Evolutionary conservation across 2,329 filamentous ascomycete species (phyloP).

Genomic region (Cladophialophora psammophila): DNA sequence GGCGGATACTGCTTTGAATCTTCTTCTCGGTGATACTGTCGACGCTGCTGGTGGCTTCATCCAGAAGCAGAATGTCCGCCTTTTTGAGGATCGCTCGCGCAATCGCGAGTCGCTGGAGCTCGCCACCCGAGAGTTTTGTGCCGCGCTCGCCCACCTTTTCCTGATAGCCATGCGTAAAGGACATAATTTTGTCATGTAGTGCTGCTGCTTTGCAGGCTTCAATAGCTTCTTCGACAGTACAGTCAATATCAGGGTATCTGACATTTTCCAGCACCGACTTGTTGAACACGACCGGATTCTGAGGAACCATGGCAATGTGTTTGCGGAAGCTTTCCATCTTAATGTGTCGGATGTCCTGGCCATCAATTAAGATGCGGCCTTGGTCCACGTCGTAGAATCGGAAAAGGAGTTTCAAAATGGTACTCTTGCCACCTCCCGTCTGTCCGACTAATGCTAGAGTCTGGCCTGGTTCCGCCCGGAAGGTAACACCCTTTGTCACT

Average conservation of each 20-base stretch:
- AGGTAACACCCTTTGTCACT: conserved; percentile 57
- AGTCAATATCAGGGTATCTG: conserved; percentile 67
- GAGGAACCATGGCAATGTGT: conserved; percentile 68
- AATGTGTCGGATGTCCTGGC: conserved; percentile 65
- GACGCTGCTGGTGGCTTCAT: conserved; percentile 62
- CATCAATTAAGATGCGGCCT: conserved; percentile 61
- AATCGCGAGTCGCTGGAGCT: conserved; percentile 59
- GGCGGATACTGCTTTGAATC: conserved; percentile 57
- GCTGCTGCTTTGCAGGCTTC: conserved; percentile 68
- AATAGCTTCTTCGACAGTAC: conserved; percentile 66
- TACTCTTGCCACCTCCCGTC: conserved; percentile 66
- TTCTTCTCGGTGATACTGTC: conserved; percentile 55
- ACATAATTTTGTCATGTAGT: conserved; percentile 69
- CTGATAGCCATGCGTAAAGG: conserved; percentile 62
- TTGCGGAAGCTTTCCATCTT: conserved; percentile 65
- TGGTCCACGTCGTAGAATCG: conserved; percentile 61
- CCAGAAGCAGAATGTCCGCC: conserved; percentile 55
- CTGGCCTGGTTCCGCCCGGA: conserved; percentile 57
- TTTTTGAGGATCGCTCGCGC: conserved; percentile 56
- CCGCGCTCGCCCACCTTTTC: conserved; percentile 59
- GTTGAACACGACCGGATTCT: conserved; percentile 71
- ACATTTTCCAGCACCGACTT: conserved; percentile 70
- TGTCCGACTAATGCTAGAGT: conserved; percentile 65
- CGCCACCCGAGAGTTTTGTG: conserved; percentile 60
- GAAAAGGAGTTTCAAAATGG: conserved; percentile 62